These are phyloP conservation scores for Rubia balearica DNA, from an alignment of 305 asterid species.

Conservation along the genomic window DNA sequence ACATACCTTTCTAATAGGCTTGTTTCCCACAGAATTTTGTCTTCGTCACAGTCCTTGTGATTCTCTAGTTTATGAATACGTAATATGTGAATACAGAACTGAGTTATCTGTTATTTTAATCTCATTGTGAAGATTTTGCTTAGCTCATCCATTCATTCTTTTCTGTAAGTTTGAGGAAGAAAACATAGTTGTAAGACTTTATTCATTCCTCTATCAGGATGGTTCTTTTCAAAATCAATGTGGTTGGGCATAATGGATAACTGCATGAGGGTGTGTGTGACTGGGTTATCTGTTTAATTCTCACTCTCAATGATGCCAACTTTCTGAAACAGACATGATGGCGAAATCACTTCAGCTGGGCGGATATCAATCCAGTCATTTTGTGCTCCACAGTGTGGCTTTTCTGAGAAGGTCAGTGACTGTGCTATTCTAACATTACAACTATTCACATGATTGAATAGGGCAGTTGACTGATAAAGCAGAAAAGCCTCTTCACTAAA, in stretches of 20 bases:
- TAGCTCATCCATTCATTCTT: neutral
- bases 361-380: constrained; percentile 83
- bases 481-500: neutral
- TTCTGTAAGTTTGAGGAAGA: neutral
- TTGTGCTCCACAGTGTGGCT: constrained; percentile 87
- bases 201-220: neutral
- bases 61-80: neutral
- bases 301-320: constrained; percentile 3
- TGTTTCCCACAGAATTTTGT: neutral
- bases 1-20: neutral
- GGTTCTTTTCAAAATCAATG: neutral
- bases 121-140: neutral
- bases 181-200: neutral
- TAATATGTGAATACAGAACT: neutral
- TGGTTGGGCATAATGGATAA: neutral
- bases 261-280: neutral
- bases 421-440: constrained; percentile 3
- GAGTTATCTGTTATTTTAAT: neutral
- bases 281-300: neutral
- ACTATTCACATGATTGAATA: neutral
- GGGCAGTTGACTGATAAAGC: neutral
- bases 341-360: constrained; percentile 40
- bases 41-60: neutral
- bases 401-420: constrained; percentile 47
- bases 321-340: constrained; percentile 42